Evolutionary conservation across 2,329 filamentous ascomycete genomes (phyloP).

Genomic region (Microascus cirrosus): DNA sequence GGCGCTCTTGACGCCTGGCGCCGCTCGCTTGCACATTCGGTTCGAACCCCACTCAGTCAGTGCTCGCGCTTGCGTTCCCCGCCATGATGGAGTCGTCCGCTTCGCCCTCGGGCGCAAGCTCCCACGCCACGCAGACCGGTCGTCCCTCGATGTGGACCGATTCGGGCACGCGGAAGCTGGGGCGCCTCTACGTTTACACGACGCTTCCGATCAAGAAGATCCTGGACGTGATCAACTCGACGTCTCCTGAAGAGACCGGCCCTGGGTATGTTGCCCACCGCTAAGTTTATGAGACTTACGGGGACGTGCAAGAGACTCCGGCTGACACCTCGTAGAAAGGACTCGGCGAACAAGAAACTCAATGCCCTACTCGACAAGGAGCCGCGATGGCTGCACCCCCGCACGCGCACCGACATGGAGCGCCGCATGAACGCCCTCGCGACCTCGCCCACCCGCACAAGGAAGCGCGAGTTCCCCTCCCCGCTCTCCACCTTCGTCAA

Average conservation of each 20-base stretch:
- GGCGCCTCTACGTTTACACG: constrained; percentile 46
- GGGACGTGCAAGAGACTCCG: constrained; percentile 5
- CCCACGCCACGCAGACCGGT: constrained; percentile 23
- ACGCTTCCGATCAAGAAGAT: constrained; percentile 40
- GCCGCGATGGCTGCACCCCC: constrained; percentile 44
- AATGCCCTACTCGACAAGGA: constrained; percentile 46
- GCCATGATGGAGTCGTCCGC: constrained; percentile 2
- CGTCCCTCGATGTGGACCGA: constrained; percentile 46
- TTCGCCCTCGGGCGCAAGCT: constrained; percentile 16
- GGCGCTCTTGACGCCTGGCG: too few relatives aligned
- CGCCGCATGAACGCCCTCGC: constrained; percentile 34
- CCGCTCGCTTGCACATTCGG: too few relatives aligned
- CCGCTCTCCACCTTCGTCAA: not conserved
- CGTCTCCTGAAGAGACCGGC: constrained; percentile 23
- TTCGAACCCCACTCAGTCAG: not conserved
- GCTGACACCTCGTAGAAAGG: constrained; percentile 26
- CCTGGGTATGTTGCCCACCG: constrained; percentile 28
- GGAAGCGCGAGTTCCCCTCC: constrained; percentile 4
- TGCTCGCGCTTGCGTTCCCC: not conserved
- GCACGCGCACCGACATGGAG: constrained; percentile 36
- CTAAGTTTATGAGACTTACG: not conserved
- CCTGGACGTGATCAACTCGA: constrained; percentile 30
- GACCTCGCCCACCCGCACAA: constrained; percentile 23
- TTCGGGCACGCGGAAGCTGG: constrained; percentile 39
- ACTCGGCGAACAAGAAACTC: constrained; percentile 48